Conservation (phyloP, 1,284 basidiomycete species). For the Marasmius tenuissimus region DNA sequence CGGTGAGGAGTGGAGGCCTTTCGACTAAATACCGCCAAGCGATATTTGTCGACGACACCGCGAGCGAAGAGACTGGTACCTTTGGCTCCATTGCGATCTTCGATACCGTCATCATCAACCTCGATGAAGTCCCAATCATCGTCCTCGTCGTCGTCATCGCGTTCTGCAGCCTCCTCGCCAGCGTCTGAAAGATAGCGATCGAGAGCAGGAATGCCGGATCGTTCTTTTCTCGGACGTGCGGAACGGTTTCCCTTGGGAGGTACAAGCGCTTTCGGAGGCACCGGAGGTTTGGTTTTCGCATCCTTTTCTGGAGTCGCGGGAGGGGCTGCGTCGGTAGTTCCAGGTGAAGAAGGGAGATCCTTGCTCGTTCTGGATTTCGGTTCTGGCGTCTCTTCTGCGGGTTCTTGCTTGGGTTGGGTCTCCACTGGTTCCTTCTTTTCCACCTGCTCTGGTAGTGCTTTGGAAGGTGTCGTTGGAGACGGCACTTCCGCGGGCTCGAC, state of each 20-base stretch:
- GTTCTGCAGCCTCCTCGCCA: constrained; percentile 55
- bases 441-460: constrained; percentile 1
- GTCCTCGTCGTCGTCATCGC: constrained; percentile 71
- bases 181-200: constrained; percentile 65
- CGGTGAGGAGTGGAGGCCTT: constrained; percentile 66
- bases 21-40: constrained; percentile 72
- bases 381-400: constrained; percentile 18
- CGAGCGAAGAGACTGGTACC: constrained; percentile 79
- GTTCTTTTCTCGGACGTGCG: constrained; percentile 54
- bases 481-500: constrained; percentile 14
- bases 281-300: constrained; percentile 17
- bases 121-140: constrained; percentile 90
- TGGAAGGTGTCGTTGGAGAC: constrained; percentile 29
- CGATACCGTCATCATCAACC: constrained; percentile 54
- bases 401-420: constrained; percentile 10
- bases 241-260: constrained; percentile 24
- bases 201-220: constrained; percentile 75
- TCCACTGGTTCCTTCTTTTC: constrained; percentile 14
- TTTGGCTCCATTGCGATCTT: constrained; percentile 76
- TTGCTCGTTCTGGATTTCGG: constrained; percentile 22
- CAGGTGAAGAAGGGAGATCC: constrained; percentile 15
- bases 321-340: constrained; percentile 15
- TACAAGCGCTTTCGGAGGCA: constrained; percentile 19
- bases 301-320: constrained; percentile 23
- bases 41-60: constrained; percentile 80